These are phyloP conservation scores for sorghum (Sorghum bicolor) DNA, from an alignment of 176 grass and related monocot species.

Conservation along the genomic window Sorghum_bicolor_NCBIv3 NC_012872.2:73971501-73972000, in stretches of 20 bases:
- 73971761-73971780: not conserved
- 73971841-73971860: slow-evolving; percentile 29
- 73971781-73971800: not conserved
- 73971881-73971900: not conserved
- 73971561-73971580: slow-evolving; percentile 70
- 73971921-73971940: not conserved
- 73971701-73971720: not conserved
- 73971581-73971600: not conserved
- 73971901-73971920: slow-evolving; percentile 1
- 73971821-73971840: slow-evolving; percentile 20
- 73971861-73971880: not conserved
- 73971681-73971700: not conserved
- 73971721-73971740: not conserved
- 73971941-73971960: not conserved
- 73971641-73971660: not conserved
- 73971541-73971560: slow-evolving; percentile 76
- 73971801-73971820: not conserved
- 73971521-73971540: slow-evolving; percentile 55
- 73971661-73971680: slow-evolving; percentile 15
- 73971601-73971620: not conserved
- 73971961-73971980: not conserved
- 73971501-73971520: slow-evolving; percentile 64
- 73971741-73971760: not conserved
- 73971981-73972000: not conserved
- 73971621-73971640: not conserved